Evolutionary conservation across 1,139 yeast species (phyloP), one percentile per base, ranked within the genome.

Genomic region (Hansenula sp.): DNA sequence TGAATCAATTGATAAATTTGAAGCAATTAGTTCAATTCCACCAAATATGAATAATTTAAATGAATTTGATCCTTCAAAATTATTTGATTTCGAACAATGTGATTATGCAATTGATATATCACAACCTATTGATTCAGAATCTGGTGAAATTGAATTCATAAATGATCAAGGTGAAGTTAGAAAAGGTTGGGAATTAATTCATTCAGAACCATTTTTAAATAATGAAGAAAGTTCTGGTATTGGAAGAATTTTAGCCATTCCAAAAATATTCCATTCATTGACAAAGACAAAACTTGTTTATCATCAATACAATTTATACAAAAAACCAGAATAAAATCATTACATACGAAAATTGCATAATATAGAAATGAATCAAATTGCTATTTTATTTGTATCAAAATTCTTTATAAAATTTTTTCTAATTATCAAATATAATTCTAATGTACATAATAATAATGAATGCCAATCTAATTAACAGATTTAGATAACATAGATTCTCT

Each of bases 401-500:
- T 14, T 34, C 24, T 13, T 29, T 34, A 11, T n/a, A 32, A 32
- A 21, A 14, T 21, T 21, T n/a, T n/a, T n/a, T n/a, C n/a, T n/a
- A n/a, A n/a, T n/a, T n/a, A n/a, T n/a, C n/a, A n/a, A n/a, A n/a
- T n/a, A n/a, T n/a, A n/a, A n/a, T n/a, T 11, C 11, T 32, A 32
- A 32, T 32, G 24, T 32, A 32, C 34, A 32, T 22, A 22, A 16
- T 16, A 11, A 22, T 2, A 26, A n/a, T 17, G 4, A 12, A n/a
- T 13, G n/a, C 10, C 12, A 4, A 17, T 24, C 16, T 32, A 31
- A 27, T 25, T 42, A 37, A 46, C 28, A 28, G 48, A 40, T 42
- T 59, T 62, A 46, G 65, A 60, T 41, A 84, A 70, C 94, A 84
- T 84, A 29, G 85, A 77, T 44, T 79, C 95, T 71, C 98, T 86